Percentiles rank a stretch among this genome's conserved stretches.
Evolutionary conservation across 2,329 filamentous ascomycete genomes (phyloP).

Genomic region (Colletotrichum tanaceti): DNA sequence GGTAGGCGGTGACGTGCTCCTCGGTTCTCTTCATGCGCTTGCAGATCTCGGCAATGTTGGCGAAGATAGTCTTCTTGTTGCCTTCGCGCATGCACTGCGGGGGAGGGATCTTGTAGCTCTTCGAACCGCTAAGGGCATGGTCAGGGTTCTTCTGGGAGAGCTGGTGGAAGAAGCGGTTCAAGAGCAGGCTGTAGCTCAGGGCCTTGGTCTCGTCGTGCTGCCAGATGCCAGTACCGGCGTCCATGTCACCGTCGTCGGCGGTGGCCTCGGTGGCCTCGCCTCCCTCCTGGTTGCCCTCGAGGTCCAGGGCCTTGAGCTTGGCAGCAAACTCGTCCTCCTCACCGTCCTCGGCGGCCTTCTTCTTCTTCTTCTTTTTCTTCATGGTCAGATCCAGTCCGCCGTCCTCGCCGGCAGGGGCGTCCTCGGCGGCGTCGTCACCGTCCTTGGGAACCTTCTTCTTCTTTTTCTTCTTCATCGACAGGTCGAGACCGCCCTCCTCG

Average conservation of each 20-base stretch:
- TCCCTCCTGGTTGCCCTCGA: constrained; percentile 75
- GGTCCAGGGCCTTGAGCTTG: constrained; percentile 71
- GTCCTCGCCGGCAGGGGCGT: constrained; percentile 59
- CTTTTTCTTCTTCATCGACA: constrained; percentile 78
- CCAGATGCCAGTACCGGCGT: constrained; percentile 92
- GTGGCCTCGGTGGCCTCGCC: constrained; percentile 64
- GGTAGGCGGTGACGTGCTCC: constrained; percentile 84
- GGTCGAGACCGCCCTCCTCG: constrained; percentile 67
- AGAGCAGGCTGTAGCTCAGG: constrained; percentile 86
- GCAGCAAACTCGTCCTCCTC: constrained; percentile 73
- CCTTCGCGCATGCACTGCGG: constrained; percentile 99
- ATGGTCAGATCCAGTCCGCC: constrained; percentile 69
- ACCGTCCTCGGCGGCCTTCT: constrained; percentile 64
- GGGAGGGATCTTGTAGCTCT: constrained; percentile 99
- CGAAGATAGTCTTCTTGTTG: constrained; percentile 99
- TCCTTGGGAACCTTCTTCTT: constrained; percentile 74
- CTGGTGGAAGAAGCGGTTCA: constrained; percentile 93
- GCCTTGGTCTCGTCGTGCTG: constrained; percentile 79
- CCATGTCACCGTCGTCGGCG: constrained; percentile 79
- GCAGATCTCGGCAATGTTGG: constrained; percentile 98
- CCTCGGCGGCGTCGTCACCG: constrained; percentile 65
- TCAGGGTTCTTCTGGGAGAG: constrained; percentile 97
- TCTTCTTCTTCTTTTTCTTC: constrained; percentile 88
- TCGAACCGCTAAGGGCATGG: constrained; percentile 86
- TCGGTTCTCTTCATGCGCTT: constrained; percentile 99